Evolutionary conservation across 768 basidiomycete genomes (phyloP).

Genomic region (Pleurotus djamor): DNA sequence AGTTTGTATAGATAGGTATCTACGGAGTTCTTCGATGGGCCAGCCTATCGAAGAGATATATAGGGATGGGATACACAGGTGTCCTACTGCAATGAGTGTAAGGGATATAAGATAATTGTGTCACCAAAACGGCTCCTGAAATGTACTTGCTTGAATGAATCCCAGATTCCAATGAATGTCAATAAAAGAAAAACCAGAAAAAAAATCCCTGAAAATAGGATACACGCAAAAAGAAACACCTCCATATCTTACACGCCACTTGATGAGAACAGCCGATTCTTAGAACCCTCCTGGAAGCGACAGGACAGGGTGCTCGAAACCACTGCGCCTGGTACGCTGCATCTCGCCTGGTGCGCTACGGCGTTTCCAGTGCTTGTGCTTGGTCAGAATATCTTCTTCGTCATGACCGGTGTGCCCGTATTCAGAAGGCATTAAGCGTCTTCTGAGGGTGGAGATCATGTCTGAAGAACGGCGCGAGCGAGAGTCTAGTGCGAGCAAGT

Average conservation of each 20-base stretch:
- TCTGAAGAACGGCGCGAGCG: conserved; percentile 57
- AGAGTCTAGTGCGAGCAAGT: conserved; percentile 47
- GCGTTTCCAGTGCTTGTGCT: conserved; percentile 24
- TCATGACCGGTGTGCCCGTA: conserved; percentile 15
- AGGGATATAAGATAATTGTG: background rate
- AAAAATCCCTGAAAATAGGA: background rate
- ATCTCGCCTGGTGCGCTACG: conserved; percentile 64
- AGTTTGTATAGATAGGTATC: too few relatives aligned
- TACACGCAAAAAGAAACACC: background rate
- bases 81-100: conserved; percentile 4
- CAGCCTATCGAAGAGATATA: background rate
- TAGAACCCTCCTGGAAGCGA: conserved; percentile 59
- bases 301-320: conserved; percentile 61
- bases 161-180: conserved; percentile 11
- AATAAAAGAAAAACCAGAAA: conserved; percentile 9
- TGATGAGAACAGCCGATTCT: conserved; percentile 9
- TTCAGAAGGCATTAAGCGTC: conserved; percentile 42
- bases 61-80: background rate
- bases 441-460: conserved; percentile 65
- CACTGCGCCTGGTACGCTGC: conserved; percentile 40
- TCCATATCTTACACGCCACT: conserved; percentile 4
- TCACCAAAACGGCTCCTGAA: background rate
- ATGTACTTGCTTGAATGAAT: conserved; percentile 4
- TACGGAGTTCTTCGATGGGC: background rate
- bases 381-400: conserved; percentile 40